phyloP scores from a whole-genome alignment of 2,329 filamentous ascomycete genomes.

The Colletotrichum lindemuthianum region DNA sequence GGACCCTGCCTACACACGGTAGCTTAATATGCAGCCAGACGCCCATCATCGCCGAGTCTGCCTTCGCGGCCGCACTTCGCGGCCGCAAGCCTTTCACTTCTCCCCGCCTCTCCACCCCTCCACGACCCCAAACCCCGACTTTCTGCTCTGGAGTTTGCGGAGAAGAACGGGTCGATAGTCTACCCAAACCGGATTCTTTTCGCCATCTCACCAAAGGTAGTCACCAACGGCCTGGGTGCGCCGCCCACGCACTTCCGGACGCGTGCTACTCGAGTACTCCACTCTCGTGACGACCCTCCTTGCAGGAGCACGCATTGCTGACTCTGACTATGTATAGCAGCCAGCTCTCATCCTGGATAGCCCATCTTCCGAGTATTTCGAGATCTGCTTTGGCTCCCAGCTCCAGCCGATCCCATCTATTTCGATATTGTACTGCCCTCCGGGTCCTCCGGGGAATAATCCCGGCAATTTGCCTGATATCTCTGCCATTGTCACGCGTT shows the following conservation, averaged over 20 bases:
- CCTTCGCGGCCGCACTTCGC: conserved; percentile 5
- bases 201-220: background rate
- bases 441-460: background rate
- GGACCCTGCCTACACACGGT: too few species aligned
- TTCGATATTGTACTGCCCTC: background rate
- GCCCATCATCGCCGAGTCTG: conserved; percentile 9
- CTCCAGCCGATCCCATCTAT: conserved; percentile 1
- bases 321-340: conserved; percentile 10
- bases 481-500: background rate
- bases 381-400: conserved; percentile 13
- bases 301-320: conserved; percentile 13
- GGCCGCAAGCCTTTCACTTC: conserved; percentile 5
- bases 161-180: conserved; percentile 21
- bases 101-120: conserved; percentile 26
- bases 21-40: background rate
- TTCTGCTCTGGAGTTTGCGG: conserved; percentile 24
- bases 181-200: conserved; percentile 28
- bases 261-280: conserved; percentile 7
- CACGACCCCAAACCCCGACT: conserved; percentile 27
- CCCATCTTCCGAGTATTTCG: conserved; percentile 26
- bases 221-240: conserved; percentile 4
- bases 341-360: conserved; percentile 22
- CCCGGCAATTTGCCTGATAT: background rate
- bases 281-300: conserved; percentile 21
- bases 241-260: too few species aligned